A percentile compares a stretch with the other conserved stretches of the same genome.
Conservation (phyloP, 2,329 filamentous ascomycete genomes). For the Rhexocercosporidium sp. region DNA sequence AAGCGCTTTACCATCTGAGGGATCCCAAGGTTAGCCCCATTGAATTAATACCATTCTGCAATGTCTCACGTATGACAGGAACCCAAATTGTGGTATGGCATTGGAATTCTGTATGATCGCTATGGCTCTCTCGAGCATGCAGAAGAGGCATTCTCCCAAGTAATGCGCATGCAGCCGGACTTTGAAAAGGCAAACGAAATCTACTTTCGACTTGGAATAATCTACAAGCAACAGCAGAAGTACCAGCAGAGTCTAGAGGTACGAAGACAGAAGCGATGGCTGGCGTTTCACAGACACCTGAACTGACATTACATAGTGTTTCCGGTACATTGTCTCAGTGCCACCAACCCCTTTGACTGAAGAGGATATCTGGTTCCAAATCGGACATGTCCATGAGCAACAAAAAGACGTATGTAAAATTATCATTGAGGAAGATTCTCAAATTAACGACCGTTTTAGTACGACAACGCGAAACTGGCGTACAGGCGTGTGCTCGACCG, state of each 20-base stretch:
- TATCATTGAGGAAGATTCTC: constrained; percentile 4
- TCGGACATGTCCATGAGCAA: constrained; percentile 97
- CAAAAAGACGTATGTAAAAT: constrained; percentile 88
- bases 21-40: constrained; percentile 77
- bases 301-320: constrained; percentile 67
- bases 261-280: constrained; percentile 41
- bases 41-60: neutral
- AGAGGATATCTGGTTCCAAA: constrained; percentile 99
- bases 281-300: constrained; percentile 15
- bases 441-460: constrained; percentile 58
- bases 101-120: constrained; percentile 94
- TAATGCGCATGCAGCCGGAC: constrained; percentile 97
- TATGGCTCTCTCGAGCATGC: constrained; percentile 97
- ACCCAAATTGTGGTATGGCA: constrained; percentile 98
- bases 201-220: constrained; percentile 98
- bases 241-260: constrained; percentile 92
- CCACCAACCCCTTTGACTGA: constrained; percentile 92
- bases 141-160: constrained; percentile 96
- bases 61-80: constrained; percentile 60
- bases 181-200: constrained; percentile 99
- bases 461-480: constrained; percentile 88
- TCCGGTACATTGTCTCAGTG: constrained; percentile 95
- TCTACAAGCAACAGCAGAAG: constrained; percentile 98
- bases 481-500: constrained; percentile 93
- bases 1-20: constrained; percentile 88